Evolutionary conservation across 1,284 basidiomycete species (phyloP).

Genomic region (Phylloboletellus chloephorus): DNA sequence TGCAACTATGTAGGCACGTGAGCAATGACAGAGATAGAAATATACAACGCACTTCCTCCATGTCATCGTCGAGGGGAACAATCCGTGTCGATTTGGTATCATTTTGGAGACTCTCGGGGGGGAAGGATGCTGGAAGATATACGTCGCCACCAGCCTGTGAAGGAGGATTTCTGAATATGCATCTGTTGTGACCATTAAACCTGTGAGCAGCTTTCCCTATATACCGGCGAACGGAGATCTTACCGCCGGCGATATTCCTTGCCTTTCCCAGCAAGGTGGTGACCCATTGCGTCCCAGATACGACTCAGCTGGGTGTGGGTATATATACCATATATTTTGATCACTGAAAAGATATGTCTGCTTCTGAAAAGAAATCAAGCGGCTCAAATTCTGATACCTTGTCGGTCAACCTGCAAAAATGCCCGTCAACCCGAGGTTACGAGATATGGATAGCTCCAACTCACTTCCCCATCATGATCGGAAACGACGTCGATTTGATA

Average conservation of each 20-base stretch:
- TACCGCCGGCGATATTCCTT: conserved; percentile 49
- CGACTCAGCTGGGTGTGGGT: conserved; percentile 56
- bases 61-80: conserved; percentile 22
- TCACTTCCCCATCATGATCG: conserved; percentile 46
- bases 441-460: conserved; percentile 14
- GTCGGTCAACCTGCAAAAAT: conserved; percentile 43
- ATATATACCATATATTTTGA: conserved; percentile 60
- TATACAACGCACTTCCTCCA: conserved; percentile 17
- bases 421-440: neutral
- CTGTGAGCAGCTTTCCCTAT: neutral
- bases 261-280: conserved; percentile 48
- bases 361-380: neutral
- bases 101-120: conserved; percentile 20
- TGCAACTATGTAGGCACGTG: conserved; percentile 39
- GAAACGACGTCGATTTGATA: conserved; percentile 61
- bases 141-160: conserved; percentile 38
- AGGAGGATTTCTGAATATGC: conserved; percentile 40
- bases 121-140: conserved; percentile 40
- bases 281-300: conserved; percentile 54
- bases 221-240: conserved; percentile 1
- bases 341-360: conserved; percentile 33
- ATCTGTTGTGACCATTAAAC: conserved; percentile 30
- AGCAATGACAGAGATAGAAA: conserved; percentile 8
- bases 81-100: conserved; percentile 3
- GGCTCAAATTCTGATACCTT: conserved; percentile 37